Evolutionary conservation across 768 basidiomycete species (phyloP).

Genomic region (Podaxis sp.): DNA sequence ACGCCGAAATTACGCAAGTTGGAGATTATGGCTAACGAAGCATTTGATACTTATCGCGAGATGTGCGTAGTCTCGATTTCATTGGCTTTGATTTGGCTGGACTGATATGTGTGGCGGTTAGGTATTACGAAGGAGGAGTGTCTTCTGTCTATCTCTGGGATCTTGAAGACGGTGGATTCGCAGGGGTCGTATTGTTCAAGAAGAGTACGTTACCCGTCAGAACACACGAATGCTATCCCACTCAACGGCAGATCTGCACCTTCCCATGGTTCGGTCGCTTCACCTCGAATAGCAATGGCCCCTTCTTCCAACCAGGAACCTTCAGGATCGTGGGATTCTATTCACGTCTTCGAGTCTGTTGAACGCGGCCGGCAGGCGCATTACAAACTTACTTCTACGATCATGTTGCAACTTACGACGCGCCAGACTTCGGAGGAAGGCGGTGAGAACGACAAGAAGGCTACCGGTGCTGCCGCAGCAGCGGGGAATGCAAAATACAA

Average conservation of each 20-base stretch:
- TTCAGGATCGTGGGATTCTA: conserved; percentile 94
- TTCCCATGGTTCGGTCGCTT: background rate
- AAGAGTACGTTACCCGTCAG: conserved; percentile 61
- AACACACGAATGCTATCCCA: background rate
- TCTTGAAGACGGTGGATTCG: conserved; percentile 93
- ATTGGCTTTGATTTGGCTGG: background rate
- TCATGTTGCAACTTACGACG: conserved; percentile 90
- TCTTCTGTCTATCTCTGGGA: conserved; percentile 99
- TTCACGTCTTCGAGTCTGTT: conserved; percentile 95
- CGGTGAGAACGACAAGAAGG: conserved; percentile 34
- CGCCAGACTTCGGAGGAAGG: conserved; percentile 26
- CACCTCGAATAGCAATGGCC: conserved; percentile 52
- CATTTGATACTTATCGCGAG: conserved; percentile 96
- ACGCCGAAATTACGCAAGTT: conserved; percentile 83
- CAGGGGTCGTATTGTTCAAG: conserved; percentile 94
- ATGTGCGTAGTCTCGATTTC: conserved; percentile 50
- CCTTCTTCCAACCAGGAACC: conserved; percentile 58
- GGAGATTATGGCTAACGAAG: conserved; percentile 92
- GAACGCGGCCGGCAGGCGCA: conserved; percentile 91
- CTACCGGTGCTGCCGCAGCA: conserved; percentile 28
- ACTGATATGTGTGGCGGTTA: conserved; percentile 35
- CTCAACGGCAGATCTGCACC: background rate
- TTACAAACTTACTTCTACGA: conserved; percentile 96
- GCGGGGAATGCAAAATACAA: conserved; percentile 5
- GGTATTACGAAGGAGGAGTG: conserved; percentile 96